Percentiles rank a stretch among this genome's conserved stretches.
These are phyloP conservation scores for Eucalyptus lansdowneana DNA, from an alignment of 345 rosid genomes.

Conservation along the genomic window DNA sequence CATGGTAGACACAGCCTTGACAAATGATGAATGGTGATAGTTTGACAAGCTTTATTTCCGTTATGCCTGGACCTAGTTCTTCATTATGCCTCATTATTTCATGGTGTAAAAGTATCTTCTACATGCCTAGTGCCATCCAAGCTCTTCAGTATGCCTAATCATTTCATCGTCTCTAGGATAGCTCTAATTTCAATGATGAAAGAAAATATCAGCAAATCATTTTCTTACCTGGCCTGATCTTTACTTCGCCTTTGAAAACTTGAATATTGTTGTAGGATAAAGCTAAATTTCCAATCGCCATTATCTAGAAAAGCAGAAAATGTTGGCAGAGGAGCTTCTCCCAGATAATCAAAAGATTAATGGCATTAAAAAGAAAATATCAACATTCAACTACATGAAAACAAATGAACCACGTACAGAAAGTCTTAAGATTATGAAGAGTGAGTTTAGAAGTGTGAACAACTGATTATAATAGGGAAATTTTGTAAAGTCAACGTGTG, in stretches of 20 bases:
- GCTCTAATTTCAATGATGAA: neutral
- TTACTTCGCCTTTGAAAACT: slow-evolving; percentile 89
- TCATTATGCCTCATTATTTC: neutral
- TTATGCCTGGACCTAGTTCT: neutral
- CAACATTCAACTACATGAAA: neutral
- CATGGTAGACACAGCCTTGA: neutral
- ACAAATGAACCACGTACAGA: neutral
- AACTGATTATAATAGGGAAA: neutral
- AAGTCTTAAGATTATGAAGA: neutral
- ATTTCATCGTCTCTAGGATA: neutral
- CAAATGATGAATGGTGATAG: neutral
- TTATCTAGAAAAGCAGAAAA: slow-evolving; percentile 29
- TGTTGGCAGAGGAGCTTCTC: neutral
- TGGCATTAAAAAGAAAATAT: neutral
- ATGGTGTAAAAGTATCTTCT: neutral
- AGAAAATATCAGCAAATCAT: neutral
- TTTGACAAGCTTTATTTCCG: neutral
- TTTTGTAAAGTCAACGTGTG: neutral
- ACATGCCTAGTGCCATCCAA: neutral
- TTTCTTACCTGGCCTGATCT: slow-evolving; percentile 84
- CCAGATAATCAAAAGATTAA: neutral
- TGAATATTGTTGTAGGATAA: slow-evolving; percentile 78
- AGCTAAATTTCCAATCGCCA: slow-evolving; percentile 94
- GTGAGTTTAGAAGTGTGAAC: neutral
- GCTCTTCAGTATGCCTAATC: neutral